These are phyloP conservation scores for Clarireedia hainanense DNA, from an alignment of 2,329 filamentous ascomycete species.

Conservation along the genomic window DNA sequence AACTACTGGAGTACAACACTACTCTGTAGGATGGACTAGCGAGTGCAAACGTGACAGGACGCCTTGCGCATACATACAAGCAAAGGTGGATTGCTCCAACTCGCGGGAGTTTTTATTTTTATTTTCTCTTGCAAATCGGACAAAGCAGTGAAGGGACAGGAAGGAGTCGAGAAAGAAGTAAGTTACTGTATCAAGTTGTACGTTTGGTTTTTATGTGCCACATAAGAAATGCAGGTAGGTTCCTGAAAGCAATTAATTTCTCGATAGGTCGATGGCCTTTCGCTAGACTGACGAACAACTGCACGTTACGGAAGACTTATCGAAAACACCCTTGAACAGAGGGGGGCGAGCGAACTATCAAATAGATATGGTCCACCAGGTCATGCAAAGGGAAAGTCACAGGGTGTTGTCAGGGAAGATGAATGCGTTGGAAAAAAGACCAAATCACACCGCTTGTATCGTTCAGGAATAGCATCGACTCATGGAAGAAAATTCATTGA, in stretches of 20 bases:
- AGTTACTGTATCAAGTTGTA: neutral
- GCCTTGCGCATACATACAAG: too few species aligned
- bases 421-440: conserved; percentile 1
- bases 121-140: too few species aligned
- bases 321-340: neutral
- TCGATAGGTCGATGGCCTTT: neutral
- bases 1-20: too few species aligned
- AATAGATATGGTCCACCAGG: neutral
- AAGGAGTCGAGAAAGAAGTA: neutral
- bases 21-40: too few species aligned
- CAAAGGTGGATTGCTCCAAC: too few species aligned
- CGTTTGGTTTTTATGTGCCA: neutral
- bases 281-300: conserved; percentile 3
- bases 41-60: too few species aligned
- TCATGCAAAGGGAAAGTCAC: conserved; percentile 2
- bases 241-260: neutral
- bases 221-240: neutral
- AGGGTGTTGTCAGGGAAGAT: neutral
- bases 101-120: too few species aligned
- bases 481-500: neutral
- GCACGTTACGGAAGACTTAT: neutral
- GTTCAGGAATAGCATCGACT: neutral
- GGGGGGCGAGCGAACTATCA: neutral
- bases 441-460: conserved; percentile 3
- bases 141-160: neutral